These are phyloP conservation scores for Candida suzukii DNA, from an alignment of 805 yeast genomes.

Conservation along the genomic window DNA sequence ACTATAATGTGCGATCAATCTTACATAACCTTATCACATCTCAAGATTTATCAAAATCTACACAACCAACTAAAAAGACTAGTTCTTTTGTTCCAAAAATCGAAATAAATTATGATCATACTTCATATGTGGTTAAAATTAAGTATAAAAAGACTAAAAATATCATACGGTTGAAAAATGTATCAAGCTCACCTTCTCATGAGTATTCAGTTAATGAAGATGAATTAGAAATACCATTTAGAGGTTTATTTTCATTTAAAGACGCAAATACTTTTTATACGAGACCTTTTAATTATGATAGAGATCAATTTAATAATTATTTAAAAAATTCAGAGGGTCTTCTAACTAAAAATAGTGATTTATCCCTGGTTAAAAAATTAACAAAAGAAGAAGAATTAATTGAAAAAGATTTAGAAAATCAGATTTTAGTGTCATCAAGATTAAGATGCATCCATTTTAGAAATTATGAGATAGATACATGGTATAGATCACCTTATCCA, in stretches of 20 bases:
- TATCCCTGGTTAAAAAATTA: conserved; percentile 14
- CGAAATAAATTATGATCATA: background rate
- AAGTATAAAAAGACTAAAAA: background rate
- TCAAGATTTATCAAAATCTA: background rate
- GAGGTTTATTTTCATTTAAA: conserved; percentile 54
- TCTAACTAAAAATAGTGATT: conserved; percentile 29
- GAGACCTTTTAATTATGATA: conserved; percentile 38
- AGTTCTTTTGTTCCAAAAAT: background rate
- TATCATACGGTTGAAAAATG: background rate
- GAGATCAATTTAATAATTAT: conserved; percentile 33
- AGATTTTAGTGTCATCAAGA: conserved; percentile 28
- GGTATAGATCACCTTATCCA: conserved; percentile 94
- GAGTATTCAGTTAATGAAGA: conserved; percentile 17
- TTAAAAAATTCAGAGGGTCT: conserved; percentile 32
- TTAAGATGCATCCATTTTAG: conserved; percentile 65
- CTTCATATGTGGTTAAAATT: background rate
- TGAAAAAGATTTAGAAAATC: conserved; percentile 16
- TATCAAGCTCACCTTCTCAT: background rate
- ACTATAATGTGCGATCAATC: conserved; percentile 1
- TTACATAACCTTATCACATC: background rate
- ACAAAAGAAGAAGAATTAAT: conserved; percentile 15
- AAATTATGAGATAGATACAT: conserved; percentile 70
- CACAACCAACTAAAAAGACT: background rate
- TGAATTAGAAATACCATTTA: conserved; percentile 56
- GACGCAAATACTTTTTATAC: conserved; percentile 57